Evolutionary conservation across 495 filamentous ascomycete species (phyloP), one percentile per base, ranked within the genome.

Genomic region (Amniculicola lignicola): DNA sequence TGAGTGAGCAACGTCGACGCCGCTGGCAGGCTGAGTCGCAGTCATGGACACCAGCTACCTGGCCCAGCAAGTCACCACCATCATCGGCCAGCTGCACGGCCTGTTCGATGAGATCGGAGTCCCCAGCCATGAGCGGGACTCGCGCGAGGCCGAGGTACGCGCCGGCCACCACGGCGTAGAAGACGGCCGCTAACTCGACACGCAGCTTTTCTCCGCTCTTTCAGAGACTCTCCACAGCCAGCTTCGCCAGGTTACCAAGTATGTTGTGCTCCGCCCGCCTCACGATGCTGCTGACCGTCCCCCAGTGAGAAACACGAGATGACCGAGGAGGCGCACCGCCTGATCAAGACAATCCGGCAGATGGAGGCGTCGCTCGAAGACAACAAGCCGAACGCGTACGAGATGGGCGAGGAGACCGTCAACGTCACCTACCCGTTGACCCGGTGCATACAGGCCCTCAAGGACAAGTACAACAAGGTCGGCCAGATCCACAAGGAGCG

Each of bases 41-140:
- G 39, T 33, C 38, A 96, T 95, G 91, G 89, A 96, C 72, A 89
- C 90, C 42, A 86, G 85, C 68, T 92, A 94, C 67, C 75, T 96
- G 69, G 86, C 89, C 64, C 88, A 91, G 66, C 91, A 96, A 79
- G 88, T 96, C 70, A 88, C 88, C 62, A 90, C 82, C 61, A 96
- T 95, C 66, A 87, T 95, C 62, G 79, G 79, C 67, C 87, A 95
- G 72, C 78, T 99, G 39, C 91, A 96, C 73, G 86, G 86, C 37
- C 79, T 96, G 42, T 99, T 94, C 65, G 93, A 97, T 70, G 92
- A 97, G 59, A 96, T 99, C 62, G 93, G 93, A 29, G 84, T 99
- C 37, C 78, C 90, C 15, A 81, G 72, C 65, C 88, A 94, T 82
- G 93, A 96, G 72, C 84, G 94, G 57, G 90, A 96, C 54, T 76